Base-by-base conservation (phyloP, 352 stramenopile species). In the Phytopythium vexans region DNA sequence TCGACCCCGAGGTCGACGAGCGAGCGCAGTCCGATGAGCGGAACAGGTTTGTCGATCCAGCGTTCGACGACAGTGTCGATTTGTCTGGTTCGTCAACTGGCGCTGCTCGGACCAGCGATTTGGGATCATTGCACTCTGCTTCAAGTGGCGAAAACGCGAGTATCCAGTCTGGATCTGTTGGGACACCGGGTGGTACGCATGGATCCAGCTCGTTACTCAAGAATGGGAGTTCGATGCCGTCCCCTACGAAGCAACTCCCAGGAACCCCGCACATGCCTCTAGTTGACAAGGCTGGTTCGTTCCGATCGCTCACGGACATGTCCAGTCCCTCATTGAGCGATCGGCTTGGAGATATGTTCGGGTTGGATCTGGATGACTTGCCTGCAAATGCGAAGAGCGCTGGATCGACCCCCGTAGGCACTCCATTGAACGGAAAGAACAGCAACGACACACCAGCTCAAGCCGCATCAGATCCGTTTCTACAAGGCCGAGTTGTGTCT, bases 41-140 rank as follows among this genome's bases (percentile, higher is more conserved):
- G 8, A 87, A 77, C 48, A 16, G 90, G 43, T 93, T 84, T 41
- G 73, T 90, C 40, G 83, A 93, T 46, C 81, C 79, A 15, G 78
- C 78, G 4, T 89, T 72, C 45, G 62, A 68, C 12, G 15, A 31
- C 6, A 53, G 36, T 4, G 10, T 16, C 14, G 37, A 40, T n/a
- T 39, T 38, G n/a, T 16, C 49, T 6, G 31, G 53, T 6, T 6
- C 63, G 14, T 27, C 39, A 4, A 31, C 62, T 12, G 56, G 15
- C 16, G 43, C 40, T 4, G 42, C 32, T 21, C 35, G 54, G 49
- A 47, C 46, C 12, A 40, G 41, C 40, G 32, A 8, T n/a, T 27
- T 41, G 38, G 59, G 48, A 9, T 66, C 55, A 27, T 27, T 27
- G 21, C 21, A 27, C 21, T 27, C 21, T 27, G 21, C 21, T 27